These are phyloP conservation scores for Russula abietina DNA, from an alignment of 768 basidiomycete species.

Conservation along the genomic window DNA sequence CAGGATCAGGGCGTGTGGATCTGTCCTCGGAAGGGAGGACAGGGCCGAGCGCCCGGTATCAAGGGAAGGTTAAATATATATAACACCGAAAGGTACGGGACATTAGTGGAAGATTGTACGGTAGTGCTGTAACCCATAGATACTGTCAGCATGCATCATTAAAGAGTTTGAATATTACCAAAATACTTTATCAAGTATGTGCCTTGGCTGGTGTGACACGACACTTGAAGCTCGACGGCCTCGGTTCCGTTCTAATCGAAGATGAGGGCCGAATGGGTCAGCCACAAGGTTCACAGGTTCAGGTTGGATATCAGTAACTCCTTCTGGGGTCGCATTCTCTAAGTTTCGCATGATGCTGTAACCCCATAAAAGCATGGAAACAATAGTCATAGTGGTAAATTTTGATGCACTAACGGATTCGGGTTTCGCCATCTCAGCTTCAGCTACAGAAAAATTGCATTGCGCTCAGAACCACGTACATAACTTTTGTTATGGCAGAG, in stretches of 20 bases:
- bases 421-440: background rate
- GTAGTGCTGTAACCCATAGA: background rate
- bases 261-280: background rate
- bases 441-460: background rate
- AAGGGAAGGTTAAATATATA: no score
- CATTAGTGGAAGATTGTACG: background rate
- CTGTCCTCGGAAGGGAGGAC: background rate
- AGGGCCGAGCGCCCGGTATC: background rate
- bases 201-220: background rate
- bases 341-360: background rate
- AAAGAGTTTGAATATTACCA: background rate
- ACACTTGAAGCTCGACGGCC: background rate
- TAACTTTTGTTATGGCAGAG: background rate
- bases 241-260: background rate
- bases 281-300: background rate
- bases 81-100: background rate
- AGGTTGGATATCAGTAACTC: background rate
- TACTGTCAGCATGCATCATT: background rate
- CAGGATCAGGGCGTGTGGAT: background rate
- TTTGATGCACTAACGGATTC: background rate
- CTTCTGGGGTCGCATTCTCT: background rate
- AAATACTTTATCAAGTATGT: no score
- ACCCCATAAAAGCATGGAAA: background rate
- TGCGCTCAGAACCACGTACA: background rate
- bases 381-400: background rate